Evolutionary conservation across 768 basidiomycete species (phyloP), one percentile per base, ranked within the genome.

Genomic region (Lepiota brunneoincarnata): DNA sequence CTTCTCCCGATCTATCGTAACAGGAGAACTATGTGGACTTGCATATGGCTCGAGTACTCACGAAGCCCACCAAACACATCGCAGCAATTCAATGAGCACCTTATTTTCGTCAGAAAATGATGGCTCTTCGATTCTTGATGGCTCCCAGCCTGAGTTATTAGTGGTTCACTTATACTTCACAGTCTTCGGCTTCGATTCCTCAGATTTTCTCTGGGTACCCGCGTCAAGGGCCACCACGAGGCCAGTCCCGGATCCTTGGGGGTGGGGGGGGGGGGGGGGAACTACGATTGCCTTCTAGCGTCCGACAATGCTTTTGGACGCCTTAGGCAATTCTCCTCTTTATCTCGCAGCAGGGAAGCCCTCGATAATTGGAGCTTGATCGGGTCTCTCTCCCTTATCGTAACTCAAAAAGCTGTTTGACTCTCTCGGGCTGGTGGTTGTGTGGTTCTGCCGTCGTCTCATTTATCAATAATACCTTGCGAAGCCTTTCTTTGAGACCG

Each of bases 171-270:
- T 40, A 50, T 48, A 34, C 49, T 50, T 46, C 41, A 26, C 48
- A 36, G 21, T 20, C 55, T 57, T 51, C 43, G 31, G 24, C 51
- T 52, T 52, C 51, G 50, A 57, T 57, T 57, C 47, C 31, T 31
- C 20, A 36, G 50, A 56, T 51, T 46, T 51, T 51, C 49, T 36
- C 35, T 23, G 34, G 36, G 18, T 14, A 44, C 10, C 23, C 34
- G 20, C 37, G 47, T 49, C 35, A 35, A 20, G 3, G 9, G 31
- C 10, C 11, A 28, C 26, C 49, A 39, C 39, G 26, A 40, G 26
- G 40, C 18, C 50, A 7, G 40, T 12, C 23, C 26, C 21, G 31
- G 21, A 24, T 10, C 50, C 50, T 51, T 31, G 42, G 40, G 34
- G n/a, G n/a, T n/a, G n/a, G n/a, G n/a, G n/a, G n/a, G n/a, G n/a